Evolutionary conservation across 192 early-diverging fungal genomes (phyloP).

Genomic region (Cetraspora pellucida): DNA sequence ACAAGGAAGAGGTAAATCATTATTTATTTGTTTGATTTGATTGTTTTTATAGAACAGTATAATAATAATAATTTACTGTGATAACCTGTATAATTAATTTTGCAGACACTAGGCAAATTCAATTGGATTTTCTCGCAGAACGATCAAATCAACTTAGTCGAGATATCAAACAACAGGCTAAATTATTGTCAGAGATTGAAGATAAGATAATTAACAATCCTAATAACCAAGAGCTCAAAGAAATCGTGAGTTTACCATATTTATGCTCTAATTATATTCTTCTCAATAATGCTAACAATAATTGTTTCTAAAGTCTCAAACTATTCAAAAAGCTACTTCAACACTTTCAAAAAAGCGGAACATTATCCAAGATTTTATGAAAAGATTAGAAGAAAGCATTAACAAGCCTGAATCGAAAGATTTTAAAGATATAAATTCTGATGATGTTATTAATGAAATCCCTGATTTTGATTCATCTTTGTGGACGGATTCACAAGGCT

Average conservation of each 20-base stretch:
- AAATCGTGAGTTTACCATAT: constrained; percentile 39
- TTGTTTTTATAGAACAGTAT: no score
- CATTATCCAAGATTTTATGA: constrained; percentile 49
- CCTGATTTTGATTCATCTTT: constrained; percentile 9
- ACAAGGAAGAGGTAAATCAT: constrained; percentile 41
- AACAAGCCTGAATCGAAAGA: background rate
- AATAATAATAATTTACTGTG: no score
- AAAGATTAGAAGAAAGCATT: constrained; percentile 24
- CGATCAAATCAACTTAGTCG: constrained; percentile 60
- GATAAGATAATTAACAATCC: constrained; percentile 42
- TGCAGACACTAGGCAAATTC: constrained; percentile 57
- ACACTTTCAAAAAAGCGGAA: constrained; percentile 65
- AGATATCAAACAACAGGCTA: constrained; percentile 57
- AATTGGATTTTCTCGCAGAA: constrained; percentile 55
- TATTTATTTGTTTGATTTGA: constrained; percentile 15
- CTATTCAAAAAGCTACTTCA: constrained; percentile 59
- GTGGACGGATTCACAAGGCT: constrained; percentile 45
- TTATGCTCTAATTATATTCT: background rate
- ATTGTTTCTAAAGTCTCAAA: constrained; percentile 46
- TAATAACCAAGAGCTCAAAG: constrained; percentile 45
- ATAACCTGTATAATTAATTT: background rate
- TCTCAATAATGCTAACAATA: background rate
- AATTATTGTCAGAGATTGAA: constrained; percentile 54
- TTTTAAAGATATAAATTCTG: background rate
- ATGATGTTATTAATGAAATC: background rate